Evolutionary conservation across 2,329 filamentous ascomycete genomes (phyloP).

Genomic region (Aureobasidium uvarum): DNA sequence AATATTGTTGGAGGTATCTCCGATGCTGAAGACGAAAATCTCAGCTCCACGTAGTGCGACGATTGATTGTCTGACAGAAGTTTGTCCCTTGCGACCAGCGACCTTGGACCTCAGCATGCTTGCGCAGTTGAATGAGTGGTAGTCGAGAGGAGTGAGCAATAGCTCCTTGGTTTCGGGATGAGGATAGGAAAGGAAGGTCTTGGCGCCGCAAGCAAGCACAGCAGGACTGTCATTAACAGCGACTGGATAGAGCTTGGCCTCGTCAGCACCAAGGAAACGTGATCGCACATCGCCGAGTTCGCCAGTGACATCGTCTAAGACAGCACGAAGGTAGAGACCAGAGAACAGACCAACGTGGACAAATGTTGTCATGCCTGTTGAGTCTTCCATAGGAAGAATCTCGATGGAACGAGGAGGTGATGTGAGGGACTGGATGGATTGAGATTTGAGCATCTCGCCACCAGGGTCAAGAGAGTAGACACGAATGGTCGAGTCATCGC

Average conservation of each 20-base stretch:
- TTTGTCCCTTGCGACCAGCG: slow-evolving; percentile 64
- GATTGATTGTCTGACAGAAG: slow-evolving; percentile 72
- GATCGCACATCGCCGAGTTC: slow-evolving; percentile 93
- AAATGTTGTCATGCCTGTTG: slow-evolving; percentile 82
- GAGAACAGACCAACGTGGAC: slow-evolving; percentile 95
- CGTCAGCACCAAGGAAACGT: slow-evolving; percentile 87
- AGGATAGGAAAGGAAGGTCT: slow-evolving; percentile 94
- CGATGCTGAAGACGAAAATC: slow-evolving; percentile 30
- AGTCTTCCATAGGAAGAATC: slow-evolving; percentile 95
- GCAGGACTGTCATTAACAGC: slow-evolving; percentile 80
- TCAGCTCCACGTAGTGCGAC: slow-evolving; percentile 75
- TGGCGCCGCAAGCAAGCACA: slow-evolving; percentile 84
- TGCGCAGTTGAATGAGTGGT: slow-evolving; percentile 83
- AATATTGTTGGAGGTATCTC: slow-evolving; percentile 29
- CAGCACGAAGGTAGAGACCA: slow-evolving; percentile 91
- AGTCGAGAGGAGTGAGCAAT: slow-evolving; percentile 88
- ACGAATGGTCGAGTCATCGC: slow-evolving; percentile 92
- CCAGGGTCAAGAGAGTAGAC: slow-evolving; percentile 80
- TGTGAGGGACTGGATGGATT: slow-evolving; percentile 31
- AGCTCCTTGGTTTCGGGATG: slow-evolving; percentile 84
- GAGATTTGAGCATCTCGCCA: slow-evolving; percentile 30
- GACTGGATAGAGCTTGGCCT: slow-evolving; percentile 88
- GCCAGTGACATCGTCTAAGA: slow-evolving; percentile 91
- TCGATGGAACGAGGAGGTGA: slow-evolving; percentile 53
- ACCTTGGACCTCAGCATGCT: slow-evolving; percentile 74